Conservation (phyloP, 1,284 basidiomycete genomes). For the Stygiomarasmius scandens region DNA sequence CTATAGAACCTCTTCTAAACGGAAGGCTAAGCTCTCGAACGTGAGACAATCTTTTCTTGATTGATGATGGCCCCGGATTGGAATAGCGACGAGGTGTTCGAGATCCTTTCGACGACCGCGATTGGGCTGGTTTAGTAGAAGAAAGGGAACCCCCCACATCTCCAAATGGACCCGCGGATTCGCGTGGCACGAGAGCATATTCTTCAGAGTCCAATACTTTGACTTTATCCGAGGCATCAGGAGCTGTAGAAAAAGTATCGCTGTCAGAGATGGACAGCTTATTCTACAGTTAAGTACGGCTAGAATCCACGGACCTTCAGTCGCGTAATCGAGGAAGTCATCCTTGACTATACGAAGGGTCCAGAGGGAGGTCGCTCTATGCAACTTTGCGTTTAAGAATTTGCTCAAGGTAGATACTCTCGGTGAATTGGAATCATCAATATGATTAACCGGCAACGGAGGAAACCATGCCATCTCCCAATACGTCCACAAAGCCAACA, state of each 20-base stretch:
- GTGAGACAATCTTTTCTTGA: background rate
- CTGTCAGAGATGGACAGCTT: background rate
- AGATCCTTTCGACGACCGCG: background rate
- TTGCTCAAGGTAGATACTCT: background rate
- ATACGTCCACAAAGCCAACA: slow-evolving; percentile 11
- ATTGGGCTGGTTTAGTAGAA: background rate
- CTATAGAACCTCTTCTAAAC: background rate
- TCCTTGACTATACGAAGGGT: slow-evolving; percentile 5
- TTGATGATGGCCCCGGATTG: background rate
- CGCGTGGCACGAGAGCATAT: slow-evolving; percentile 3
- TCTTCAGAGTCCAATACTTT: background rate
- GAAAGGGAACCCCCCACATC: background rate
- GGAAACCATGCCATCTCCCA: slow-evolving; percentile 10
- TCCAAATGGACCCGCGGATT: background rate
- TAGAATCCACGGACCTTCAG: slow-evolving; percentile 4
- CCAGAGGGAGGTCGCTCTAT: background rate
- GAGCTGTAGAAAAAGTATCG: background rate
- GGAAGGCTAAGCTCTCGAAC: background rate
- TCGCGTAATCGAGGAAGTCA: slow-evolving; percentile 8
- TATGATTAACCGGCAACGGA: background rate
- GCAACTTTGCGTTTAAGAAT: background rate
- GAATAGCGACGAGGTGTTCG: background rate
- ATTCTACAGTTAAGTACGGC: background rate
- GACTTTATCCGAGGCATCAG: slow-evolving; percentile 8
- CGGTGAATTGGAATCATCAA: background rate